Evolutionary conservation across 768 basidiomycete genomes (phyloP).

Genomic region (Boletus fagicola): DNA sequence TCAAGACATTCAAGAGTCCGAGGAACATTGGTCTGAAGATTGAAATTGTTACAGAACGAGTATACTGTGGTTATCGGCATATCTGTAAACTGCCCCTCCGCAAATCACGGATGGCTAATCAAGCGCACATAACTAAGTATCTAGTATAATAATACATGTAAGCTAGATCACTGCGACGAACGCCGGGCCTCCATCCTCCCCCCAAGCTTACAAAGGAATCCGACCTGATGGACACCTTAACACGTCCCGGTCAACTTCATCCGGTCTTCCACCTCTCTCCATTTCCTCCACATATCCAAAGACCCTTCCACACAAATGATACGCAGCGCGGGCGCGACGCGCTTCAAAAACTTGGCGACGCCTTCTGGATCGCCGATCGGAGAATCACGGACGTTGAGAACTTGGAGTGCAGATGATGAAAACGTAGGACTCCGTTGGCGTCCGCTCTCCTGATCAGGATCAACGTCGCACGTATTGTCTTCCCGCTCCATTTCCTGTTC

Average conservation of each 20-base stretch:
- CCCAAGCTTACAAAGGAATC: too few species aligned
- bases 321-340: conserved; percentile 24
- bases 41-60: background rate
- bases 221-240: background rate
- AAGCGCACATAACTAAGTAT: background rate
- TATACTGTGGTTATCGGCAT: background rate
- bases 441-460: background rate
- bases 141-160: conserved; percentile 6
- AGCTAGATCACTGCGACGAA: background rate
- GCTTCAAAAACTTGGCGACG: conserved; percentile 28
- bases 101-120: background rate
- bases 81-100: background rate
- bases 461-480: background rate
- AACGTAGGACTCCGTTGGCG: background rate
- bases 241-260: conserved; percentile 14
- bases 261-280: conserved; percentile 27
- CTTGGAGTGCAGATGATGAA: conserved; percentile 14
- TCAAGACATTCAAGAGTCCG: background rate
- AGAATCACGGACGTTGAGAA: conserved; percentile 31
- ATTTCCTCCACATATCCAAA: conserved; percentile 30
- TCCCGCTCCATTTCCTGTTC: background rate
- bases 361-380: conserved; percentile 23
- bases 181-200: background rate
- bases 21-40: background rate
- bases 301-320: conserved; percentile 27